Evolutionary conservation across 257 asterid species (phyloP).

Genomic region (Solanum rostratum): DNA sequence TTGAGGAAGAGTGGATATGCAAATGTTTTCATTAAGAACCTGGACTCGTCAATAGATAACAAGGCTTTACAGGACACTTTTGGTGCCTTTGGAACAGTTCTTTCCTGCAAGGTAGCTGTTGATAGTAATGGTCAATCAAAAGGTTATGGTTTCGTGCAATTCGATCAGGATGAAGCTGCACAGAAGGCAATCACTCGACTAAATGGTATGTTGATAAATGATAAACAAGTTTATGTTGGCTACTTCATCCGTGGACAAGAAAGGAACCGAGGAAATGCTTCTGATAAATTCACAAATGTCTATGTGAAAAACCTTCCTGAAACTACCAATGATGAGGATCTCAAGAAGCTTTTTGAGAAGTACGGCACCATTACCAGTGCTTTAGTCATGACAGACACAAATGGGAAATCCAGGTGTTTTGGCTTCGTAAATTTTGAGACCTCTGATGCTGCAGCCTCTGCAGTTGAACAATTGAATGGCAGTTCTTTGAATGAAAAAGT

Average conservation of each 20-base stretch:
- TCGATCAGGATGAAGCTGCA: slow-evolving; percentile 62
- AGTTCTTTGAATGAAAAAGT: slow-evolving; percentile 34
- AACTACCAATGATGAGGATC: slow-evolving; percentile 26
- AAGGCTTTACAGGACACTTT: slow-evolving; percentile 63
- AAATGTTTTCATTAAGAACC: slow-evolving; percentile 62
- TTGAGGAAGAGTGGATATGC: slow-evolving; percentile 62
- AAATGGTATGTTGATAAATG: slow-evolving; percentile 72
- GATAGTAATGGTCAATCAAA: slow-evolving; percentile 44
- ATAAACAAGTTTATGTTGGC: slow-evolving; percentile 67
- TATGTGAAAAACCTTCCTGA: slow-evolving; percentile 60
- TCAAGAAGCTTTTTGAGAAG: slow-evolving; percentile 35
- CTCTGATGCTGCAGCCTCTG: slow-evolving; percentile 45
- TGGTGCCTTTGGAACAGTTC: slow-evolving; percentile 55
- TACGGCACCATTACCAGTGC: slow-evolving; percentile 66
- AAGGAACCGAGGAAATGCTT: slow-evolving; percentile 24
- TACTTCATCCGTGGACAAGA: slow-evolving; percentile 61
- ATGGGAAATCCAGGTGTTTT: slow-evolving; percentile 60
- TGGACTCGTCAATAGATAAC: slow-evolving; percentile 55
- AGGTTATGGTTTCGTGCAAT: slow-evolving; percentile 86
- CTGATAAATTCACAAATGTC: slow-evolving; percentile 46
- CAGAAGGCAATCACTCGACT: slow-evolving; percentile 38
- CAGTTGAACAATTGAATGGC: slow-evolving; percentile 55
- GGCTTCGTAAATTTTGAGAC: slow-evolving; percentile 66
- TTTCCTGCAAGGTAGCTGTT: slow-evolving; percentile 71
- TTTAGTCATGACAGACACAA: slow-evolving; percentile 44